Percentiles rank a stretch among this genome's conserved stretches.
phyloP scores from a whole-genome alignment of 2,329 filamentous ascomycete species.

The Metarhizium brunneum region DNA sequence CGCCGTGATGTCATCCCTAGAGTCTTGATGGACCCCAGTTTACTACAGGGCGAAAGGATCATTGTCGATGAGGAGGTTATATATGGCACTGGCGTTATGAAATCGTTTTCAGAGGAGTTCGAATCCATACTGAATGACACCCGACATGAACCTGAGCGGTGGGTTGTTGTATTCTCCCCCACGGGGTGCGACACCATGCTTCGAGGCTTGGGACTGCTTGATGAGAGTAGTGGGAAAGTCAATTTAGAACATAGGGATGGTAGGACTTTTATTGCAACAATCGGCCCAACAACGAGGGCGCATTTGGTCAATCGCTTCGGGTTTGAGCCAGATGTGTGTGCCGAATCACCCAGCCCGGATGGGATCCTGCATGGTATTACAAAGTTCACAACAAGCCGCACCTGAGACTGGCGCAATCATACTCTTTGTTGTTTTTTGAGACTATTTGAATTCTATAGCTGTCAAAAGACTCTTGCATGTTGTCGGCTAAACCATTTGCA shows the following conservation, averaged over 20 bases:
- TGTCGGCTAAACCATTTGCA: not conserved
- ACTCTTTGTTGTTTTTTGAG: not conserved
- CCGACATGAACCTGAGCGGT: slow-evolving; percentile 35
- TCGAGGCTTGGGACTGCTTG: slow-evolving; percentile 40
- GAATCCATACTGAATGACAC: slow-evolving; percentile 37
- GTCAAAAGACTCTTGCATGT: not conserved
- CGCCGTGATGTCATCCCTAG: slow-evolving; percentile 83
- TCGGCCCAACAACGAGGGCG: slow-evolving; percentile 84
- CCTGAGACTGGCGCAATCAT: not conserved
- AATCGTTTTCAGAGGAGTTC: slow-evolving; percentile 65
- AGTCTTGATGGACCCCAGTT: slow-evolving; percentile 52
- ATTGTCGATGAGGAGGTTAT: slow-evolving; percentile 70
- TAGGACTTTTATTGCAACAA: slow-evolving; percentile 66
- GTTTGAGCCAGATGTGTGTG: slow-evolving; percentile 69
- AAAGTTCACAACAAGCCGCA: not conserved
- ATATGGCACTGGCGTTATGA: slow-evolving; percentile 79
- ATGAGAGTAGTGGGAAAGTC: slow-evolving; percentile 33
- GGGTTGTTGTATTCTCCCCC: slow-evolving; percentile 69
- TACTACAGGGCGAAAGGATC: slow-evolving; percentile 45
- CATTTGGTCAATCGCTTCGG: slow-evolving; percentile 57
- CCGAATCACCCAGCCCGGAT: slow-evolving; percentile 71
- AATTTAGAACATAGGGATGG: slow-evolving; percentile 19
- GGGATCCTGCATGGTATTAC: slow-evolving; percentile 65
- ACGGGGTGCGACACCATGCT: slow-evolving; percentile 55
- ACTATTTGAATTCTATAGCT: not conserved